phyloP scores from a whole-genome alignment of 352 stramenopile species.

The Achlya hypogyna region DNA sequence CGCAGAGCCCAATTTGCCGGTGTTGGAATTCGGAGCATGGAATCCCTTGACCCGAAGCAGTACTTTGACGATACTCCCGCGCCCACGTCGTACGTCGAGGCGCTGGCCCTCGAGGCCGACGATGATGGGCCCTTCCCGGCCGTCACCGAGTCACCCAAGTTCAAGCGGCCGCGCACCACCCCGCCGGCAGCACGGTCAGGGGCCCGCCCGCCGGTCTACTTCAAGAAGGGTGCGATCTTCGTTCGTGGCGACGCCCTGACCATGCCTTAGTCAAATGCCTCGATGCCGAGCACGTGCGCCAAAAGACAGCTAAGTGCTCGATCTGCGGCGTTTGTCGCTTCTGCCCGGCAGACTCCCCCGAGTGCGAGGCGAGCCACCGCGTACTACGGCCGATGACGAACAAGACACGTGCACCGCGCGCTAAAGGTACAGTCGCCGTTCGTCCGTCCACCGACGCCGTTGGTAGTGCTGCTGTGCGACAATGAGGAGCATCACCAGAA shows the following conservation, averaged over 20 bases:
- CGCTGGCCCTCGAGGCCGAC: not conserved
- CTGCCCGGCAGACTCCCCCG: not conserved
- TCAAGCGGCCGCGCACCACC: not conserved
- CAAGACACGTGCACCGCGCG: not conserved
- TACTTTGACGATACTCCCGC: not conserved
- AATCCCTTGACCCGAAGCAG: not conserved
- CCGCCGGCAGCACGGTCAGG: not conserved
- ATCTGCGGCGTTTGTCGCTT: slow-evolving; percentile 4
- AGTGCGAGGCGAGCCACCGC: not conserved
- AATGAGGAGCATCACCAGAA: not conserved
- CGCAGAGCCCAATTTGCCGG: not conserved
- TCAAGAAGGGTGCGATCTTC: not conserved
- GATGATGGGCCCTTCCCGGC: not conserved
- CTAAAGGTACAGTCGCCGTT: not conserved
- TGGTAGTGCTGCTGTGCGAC: not conserved
- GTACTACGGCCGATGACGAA: not conserved
- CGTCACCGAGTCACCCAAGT: not conserved
- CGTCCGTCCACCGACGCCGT: not conserved
- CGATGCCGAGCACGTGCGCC: not conserved
- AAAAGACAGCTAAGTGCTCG: not conserved
- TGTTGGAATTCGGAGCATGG: not conserved
- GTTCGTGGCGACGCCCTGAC: not conserved
- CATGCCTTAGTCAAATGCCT: not conserved
- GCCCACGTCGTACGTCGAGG: not conserved
- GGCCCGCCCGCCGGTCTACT: too few species aligned